Conservation (phyloP, 106 monocot species). For the Dioscorea alata region DNA sequence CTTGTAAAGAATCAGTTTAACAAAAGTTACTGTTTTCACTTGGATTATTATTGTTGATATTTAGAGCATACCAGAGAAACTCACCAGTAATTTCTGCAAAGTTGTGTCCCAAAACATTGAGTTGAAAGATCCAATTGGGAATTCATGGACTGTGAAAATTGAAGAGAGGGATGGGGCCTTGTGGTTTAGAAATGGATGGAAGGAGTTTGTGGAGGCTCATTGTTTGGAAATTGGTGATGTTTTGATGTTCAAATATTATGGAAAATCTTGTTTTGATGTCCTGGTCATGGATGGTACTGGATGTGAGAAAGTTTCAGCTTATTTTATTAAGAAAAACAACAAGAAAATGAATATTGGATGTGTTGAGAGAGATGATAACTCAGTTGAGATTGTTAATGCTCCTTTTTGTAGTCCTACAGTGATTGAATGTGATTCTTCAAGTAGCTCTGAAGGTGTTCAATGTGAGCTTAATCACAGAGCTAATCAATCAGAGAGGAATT, state of each 20-base stretch:
- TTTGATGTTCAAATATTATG: conserved; percentile 27
- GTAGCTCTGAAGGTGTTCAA: not conserved
- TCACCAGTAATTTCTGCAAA: conserved; percentile 8
- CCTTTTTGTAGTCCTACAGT: not conserved
- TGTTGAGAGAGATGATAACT: not conserved
- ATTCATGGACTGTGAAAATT: conserved; percentile 18
- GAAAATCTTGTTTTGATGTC: conserved; percentile 19
- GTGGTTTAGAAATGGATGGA: conserved; percentile 22
- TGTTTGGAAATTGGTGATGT: conserved; percentile 10
- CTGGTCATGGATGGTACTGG: conserved; percentile 17
- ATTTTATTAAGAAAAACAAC: not conserved
- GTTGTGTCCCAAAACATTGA: conserved; percentile 13
- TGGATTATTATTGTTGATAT: not conserved
- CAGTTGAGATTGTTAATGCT: conserved; percentile 8
- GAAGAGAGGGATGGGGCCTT: conserved; percentile 10
- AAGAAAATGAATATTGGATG: not conserved
- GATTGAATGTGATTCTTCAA: conserved; percentile 6
- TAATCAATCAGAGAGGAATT: not conserved
- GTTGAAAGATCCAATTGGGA: conserved; percentile 21
- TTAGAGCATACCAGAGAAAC: conserved; percentile 22
- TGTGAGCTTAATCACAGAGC: not conserved
- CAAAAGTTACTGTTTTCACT: not conserved
- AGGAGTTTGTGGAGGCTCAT: conserved; percentile 25
- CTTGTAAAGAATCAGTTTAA: not conserved
- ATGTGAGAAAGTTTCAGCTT: conserved; percentile 25